Base-by-base conservation (phyloP, 805 yeast genomes). In the Kazachstania kunashirensis region DNA sequence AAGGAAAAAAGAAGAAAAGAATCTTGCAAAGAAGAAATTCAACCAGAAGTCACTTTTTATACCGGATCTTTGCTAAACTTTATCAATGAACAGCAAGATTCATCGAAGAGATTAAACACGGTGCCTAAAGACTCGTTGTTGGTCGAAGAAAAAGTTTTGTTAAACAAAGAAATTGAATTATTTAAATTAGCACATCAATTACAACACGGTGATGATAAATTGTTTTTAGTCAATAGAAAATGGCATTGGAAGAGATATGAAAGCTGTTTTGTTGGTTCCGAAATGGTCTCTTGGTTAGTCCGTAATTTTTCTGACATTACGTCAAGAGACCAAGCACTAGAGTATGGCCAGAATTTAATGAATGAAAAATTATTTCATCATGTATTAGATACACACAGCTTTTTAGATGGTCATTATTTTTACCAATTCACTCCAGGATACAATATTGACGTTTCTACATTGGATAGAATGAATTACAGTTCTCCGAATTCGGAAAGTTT, bases 401-500 rank as follows among this genome's bases (percentile, higher is more conserved):
- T 92, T 48, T 60, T 86, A 36, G 95, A 89, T 61, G 98, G 98
- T 0, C 88, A 92, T 51, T 89, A 86, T 54, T 89, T 89, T 57
- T 89, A 89, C 52, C 78, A 75, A 48, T 57, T 88, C 35, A 68
- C 67, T 15, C 71, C 73, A 1, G 80, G 78, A 21, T 81, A 68
- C 44, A 57, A 64, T 10, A 62, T 39, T 5, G 24, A 33, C 10
- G 9, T 29, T 18, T 24, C 25, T 7, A 21, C 29, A 7, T 29
- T 43, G 5, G 49, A 45, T 12, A 44, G 39, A 36, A 29, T 34
- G 5, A 39, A 25, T 26, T 37, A 44, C 11, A 29, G 20, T 14
- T 17, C 23, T 12, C 17, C 42, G 5, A 33, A 10, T 12, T 21
- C 27, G 26, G 38, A 31, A 30, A 31, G 20, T 16, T n/a, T n/a